Conservation (phyloP, 495 filamentous ascomycete genomes). For the Penicillium maclennaniae region DNA sequence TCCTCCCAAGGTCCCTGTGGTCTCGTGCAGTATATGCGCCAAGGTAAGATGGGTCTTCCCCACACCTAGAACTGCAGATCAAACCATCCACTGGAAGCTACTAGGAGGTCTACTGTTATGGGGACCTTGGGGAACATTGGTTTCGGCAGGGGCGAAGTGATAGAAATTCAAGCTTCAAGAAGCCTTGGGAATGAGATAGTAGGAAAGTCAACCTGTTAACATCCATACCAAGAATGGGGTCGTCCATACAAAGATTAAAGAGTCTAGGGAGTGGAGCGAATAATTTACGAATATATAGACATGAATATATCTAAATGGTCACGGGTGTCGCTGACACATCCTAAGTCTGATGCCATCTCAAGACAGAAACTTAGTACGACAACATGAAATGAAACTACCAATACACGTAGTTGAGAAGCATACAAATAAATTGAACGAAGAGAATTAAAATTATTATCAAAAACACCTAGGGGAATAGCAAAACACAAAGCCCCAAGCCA, state of each 20-base stretch:
- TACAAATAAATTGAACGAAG: constrained; percentile 2
- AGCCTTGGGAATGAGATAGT: neutral
- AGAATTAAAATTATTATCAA: constrained; percentile 17
- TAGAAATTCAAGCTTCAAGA: neutral
- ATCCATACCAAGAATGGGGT: neutral
- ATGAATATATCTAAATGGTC: neutral
- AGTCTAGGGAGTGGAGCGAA: too few species aligned
- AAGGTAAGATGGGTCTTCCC: neutral
- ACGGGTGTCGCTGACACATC: neutral
- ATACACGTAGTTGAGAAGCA: neutral
- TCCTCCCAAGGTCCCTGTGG: constrained; percentile 35
- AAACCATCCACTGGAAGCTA: constrained; percentile 1
- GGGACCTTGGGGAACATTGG: constrained; percentile 24
- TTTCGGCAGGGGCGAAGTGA: neutral
- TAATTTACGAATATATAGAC: too few species aligned
- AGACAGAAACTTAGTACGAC: neutral
- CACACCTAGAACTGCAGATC: constrained; percentile 7
- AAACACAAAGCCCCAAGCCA: constrained; percentile 6
- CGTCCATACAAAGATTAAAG: too few species aligned
- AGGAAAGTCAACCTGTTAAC: neutral
- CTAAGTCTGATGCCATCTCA: neutral
- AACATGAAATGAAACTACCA: neutral
- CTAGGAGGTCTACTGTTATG: neutral
- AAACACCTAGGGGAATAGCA: constrained; percentile 16
- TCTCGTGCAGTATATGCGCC: constrained; percentile 4